Evolutionary conservation across 345 rosid genomes (phyloP), one percentile per base, ranked within the genome.

Genomic region (Garcia nutans): DNA sequence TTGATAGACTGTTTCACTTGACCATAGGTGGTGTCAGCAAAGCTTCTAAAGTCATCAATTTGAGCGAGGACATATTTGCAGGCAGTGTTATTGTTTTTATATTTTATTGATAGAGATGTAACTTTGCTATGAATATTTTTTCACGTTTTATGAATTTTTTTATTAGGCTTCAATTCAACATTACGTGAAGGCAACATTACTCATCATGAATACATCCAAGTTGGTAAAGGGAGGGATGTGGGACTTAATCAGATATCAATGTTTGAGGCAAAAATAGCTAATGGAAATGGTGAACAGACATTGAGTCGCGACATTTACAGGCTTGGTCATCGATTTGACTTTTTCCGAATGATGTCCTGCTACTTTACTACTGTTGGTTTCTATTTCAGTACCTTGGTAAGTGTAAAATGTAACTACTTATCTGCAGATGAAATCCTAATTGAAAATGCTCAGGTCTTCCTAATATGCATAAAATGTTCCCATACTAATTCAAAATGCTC

Each of bases 121-220:
- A 12, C 44, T 28, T 15, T 8, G 4, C 5, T n/a, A 24, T 13
- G 3, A 19, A 15, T 69, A 28, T 13, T 15, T 50, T 69, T 49
- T 50, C 59, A 50, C n/a, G 42, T 28, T 50, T 57, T 74, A n/a
- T 37, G 61, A 22, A 17, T 70, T 6, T 65, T 65, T 41, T 69
- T 33, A 15, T 4, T 85, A 96, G 99, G 99, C 62, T 96, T 92
- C 84, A 93, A 92, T 81, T 93, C 99, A 58, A 96, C 99, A 10
- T 97, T 96, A 44, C 99, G 99, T 59, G 95, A 93, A 89, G 99
- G 99, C 77, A 96, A 96, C 84, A 94, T 96, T 61, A 96, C 99
- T 45, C 99, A 96, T 88, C 99, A 96, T 67, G 99, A 96, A 70
- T 96, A 96, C 82, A 93, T 92, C 82, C 99, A 96, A 87, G 99